Evolutionary conservation across 164 flowering plant genomes (phyloP), one percentile per base, ranked within the genome.

Genomic region (Vitis amurensis): DNA sequence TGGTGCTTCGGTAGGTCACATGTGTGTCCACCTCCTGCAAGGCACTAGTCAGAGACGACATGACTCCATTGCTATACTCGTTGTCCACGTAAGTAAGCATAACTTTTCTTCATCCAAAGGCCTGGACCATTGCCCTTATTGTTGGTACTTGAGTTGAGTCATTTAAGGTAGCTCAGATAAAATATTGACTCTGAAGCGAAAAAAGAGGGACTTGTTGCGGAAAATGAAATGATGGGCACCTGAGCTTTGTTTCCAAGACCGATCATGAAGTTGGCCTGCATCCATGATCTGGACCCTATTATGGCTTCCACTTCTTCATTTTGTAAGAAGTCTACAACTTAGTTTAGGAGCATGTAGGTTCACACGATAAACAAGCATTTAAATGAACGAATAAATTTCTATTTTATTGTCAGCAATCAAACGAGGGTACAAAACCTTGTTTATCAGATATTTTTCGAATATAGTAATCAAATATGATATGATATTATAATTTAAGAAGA

Each of bases 151-250:
- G 66, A 63, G 17, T 2, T 4, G 50, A 12, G 15, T 8, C 50
- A 50, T 8, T 19, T 19, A 19, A 57, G 1, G 57, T 14, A 6
- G 56, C 14, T 50, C 23, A 11, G 51, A 50, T 50, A 27, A 64
- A 50, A 23, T 64, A 64, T 4, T 30, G 30, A 16, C 8, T 64
- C 1, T 15, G 12, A 5, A 11, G 9, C 19, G 4, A 37, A 11
- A 16, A 74, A 66, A 15, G 68, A 74, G 6, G 37, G 37, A 5
- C 37, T 31, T 31, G 37, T 31, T 31, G 37, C 37, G 2, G 37
- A 31, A 31, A 63, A 67, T 49, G 77, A 74, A 30, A 74, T 50
- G 47, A 74, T 63, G 4, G 77, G 77, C 0, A 74, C 73, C 4
- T 37, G 58, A 16, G 68, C 68, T 52, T n/a, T 63, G 15, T 56